Percentiles rank a stretch among this genome's conserved stretches.
Conservation (phyloP, 805 yeast genomes). For the Candida tibetensis region DNA sequence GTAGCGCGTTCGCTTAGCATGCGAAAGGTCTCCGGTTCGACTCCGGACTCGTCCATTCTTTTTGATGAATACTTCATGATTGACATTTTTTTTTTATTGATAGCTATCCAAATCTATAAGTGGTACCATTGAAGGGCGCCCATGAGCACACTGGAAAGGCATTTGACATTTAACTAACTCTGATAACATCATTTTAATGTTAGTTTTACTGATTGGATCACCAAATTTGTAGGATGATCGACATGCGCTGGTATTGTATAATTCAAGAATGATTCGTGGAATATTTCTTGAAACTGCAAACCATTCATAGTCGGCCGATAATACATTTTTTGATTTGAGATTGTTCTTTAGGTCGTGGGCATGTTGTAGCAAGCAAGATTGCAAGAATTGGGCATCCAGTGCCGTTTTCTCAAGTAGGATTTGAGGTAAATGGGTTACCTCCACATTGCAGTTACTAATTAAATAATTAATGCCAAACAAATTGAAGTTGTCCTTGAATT, state of each 20-base stretch:
- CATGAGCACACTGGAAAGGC: slow-evolving; percentile 86
- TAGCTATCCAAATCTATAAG: slow-evolving; percentile 23
- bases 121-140: slow-evolving; percentile 72
- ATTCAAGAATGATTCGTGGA: slow-evolving; percentile 51
- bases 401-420: slow-evolving; percentile 32
- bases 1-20: slow-evolving; percentile 62
- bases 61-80: slow-evolving; percentile 5
- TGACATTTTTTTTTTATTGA: slow-evolving; percentile 4
- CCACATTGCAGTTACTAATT: slow-evolving; percentile 9
- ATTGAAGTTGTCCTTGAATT: slow-evolving; percentile 12
- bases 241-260: slow-evolving; percentile 63
- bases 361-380: slow-evolving; percentile 42
- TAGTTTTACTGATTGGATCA: slow-evolving; percentile 37
- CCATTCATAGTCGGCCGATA: slow-evolving; percentile 16
- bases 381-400: slow-evolving; percentile 27
- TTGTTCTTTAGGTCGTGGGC: slow-evolving; percentile 39
- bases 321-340: slow-evolving; percentile 18
- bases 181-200: slow-evolving; percentile 46
- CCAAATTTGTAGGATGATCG: slow-evolving; percentile 74
- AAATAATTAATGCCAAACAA: slow-evolving; percentile 18
- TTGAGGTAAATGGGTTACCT: slow-evolving; percentile 44
- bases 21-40: slow-evolving; percentile 79
- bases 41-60: slow-evolving; percentile 66
- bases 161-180: slow-evolving; percentile 46
- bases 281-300: slow-evolving; percentile 24